These are phyloP conservation scores for Leucocoprinus birnbaumii DNA, from an alignment of 768 basidiomycete species.

Conservation along the genomic window DNA sequence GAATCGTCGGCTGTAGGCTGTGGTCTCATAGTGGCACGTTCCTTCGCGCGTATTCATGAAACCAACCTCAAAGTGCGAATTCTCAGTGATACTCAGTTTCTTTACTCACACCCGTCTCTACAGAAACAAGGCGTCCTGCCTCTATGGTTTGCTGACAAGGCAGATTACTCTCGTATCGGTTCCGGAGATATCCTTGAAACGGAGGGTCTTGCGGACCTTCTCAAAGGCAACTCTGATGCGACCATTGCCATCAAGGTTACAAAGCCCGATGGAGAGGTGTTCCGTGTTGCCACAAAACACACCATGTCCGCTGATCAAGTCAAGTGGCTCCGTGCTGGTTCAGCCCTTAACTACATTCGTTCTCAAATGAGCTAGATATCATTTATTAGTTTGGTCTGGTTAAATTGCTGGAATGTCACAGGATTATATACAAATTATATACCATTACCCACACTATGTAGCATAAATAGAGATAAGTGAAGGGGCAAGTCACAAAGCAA, in stretches of 20 bases:
- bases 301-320: constrained; percentile 91
- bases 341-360: constrained; percentile 87
- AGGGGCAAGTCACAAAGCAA: background rate
- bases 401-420: background rate
- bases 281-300: constrained; percentile 75
- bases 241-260: constrained; percentile 63
- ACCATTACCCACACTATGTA: background rate
- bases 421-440: background rate
- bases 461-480: background rate
- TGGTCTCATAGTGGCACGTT: constrained; percentile 82
- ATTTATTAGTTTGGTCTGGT: background rate
- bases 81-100: background rate
- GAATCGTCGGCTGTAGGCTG: constrained; percentile 55
- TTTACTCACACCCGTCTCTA: constrained; percentile 13
- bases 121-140: constrained; percentile 98
- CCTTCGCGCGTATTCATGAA: constrained; percentile 98
- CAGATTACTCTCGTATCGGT: constrained; percentile 81
- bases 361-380: constrained; percentile 25
- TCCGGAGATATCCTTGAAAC: constrained; percentile 85
- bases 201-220: constrained; percentile 68
- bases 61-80: constrained; percentile 84
- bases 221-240: constrained; percentile 45
- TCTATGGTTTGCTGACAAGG: constrained; percentile 87
- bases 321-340: constrained; percentile 86
- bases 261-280: constrained; percentile 54